Base-by-base conservation (phyloP, 2,329 filamentous ascomycete genomes). In the Orbilia quercus region DNA sequence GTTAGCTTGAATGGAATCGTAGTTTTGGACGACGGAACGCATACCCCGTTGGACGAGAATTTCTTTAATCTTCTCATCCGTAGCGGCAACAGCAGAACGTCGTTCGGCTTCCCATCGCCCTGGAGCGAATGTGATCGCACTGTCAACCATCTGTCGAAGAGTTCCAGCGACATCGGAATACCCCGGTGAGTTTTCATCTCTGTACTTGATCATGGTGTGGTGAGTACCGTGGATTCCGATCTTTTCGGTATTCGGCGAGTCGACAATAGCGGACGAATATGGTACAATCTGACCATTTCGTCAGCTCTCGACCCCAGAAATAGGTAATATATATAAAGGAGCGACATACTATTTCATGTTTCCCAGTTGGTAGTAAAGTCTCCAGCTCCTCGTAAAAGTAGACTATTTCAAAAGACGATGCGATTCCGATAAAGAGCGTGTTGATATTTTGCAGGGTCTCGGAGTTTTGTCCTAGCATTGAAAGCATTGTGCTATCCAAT, bases 361-460 rank as follows among this genome's bases (percentile, higher is more conserved):
- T 75, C 51, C 76, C 75, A 7, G 75, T 76, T 14, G 76, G 75
- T 22, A 78, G 87, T 0, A 89, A 91, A 74, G 88, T 89, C 76
- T 89, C 86, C 48, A 88, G 89, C 78, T 93, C 90, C 63, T 92
- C 89, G 38, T 88, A 90, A 85, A 92, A 91, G 77, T 90, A 90
- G 25, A 77, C 76, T 55, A 92, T 87, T 75, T 87, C 85, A 78
- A 91, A 92, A 1, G 87, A 84, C 65, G 87, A 85, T 75, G 90
- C 88, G 25, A 92, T 87, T 57, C 91, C 88, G 16, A 89, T 83
- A 76, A 93, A 93, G 66, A 89, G 85, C 57, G 83, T 86, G 79
- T 91, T 92, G 79, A 93, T 91, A 72, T 89, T 88, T 77, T 90
- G 86, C 3, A 93, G 81, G 0, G 86, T 90, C 80, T 92, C 90